Evolutionary conservation across 140 eudicot species (phyloP).

Genomic region (Cichorium intybus): DNA sequence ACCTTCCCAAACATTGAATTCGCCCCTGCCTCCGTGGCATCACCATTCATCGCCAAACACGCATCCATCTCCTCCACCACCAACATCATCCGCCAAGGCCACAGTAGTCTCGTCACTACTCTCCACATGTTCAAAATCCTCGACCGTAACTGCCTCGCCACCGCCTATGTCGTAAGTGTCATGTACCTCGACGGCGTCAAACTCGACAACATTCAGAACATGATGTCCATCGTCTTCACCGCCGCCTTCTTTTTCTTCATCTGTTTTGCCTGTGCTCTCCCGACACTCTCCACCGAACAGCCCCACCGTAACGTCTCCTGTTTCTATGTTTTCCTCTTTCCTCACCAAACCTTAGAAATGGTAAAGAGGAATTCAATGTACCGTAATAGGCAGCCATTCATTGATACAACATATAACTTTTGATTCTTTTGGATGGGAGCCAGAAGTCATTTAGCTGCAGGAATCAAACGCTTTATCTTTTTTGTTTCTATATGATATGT

Average conservation of each 20-base stretch:
- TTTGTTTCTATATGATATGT: no score
- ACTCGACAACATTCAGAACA: conserved; percentile 85
- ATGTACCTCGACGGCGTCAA: conserved; percentile 91
- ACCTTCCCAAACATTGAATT: no score
- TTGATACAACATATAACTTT: no score
- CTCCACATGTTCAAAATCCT: conserved; percentile 97
- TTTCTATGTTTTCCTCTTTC: conserved; percentile 67
- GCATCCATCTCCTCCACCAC: conserved; percentile 86
- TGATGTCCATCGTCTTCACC: conserved; percentile 84
- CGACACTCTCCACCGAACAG: conserved; percentile 67
- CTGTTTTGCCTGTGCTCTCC: conserved; percentile 84
- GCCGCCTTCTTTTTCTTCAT: conserved; percentile 94
- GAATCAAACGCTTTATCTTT: no score
- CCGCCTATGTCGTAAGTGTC: conserved; percentile 83
- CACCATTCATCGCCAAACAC: conserved; percentile 92
- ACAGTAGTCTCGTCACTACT: conserved; percentile 85
- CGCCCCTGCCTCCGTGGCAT: no score
- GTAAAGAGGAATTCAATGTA: no score
- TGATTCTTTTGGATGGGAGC: no score
- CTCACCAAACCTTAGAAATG: no score
- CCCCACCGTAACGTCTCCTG: conserved; percentile 94
- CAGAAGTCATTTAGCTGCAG: no score
- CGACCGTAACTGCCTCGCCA: conserved; percentile 88
- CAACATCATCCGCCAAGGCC: conserved; percentile 89
- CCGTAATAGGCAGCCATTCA: no score